Conservation (phyloP, 1,284 basidiomycete species). For the Mycena sp. region DNA sequence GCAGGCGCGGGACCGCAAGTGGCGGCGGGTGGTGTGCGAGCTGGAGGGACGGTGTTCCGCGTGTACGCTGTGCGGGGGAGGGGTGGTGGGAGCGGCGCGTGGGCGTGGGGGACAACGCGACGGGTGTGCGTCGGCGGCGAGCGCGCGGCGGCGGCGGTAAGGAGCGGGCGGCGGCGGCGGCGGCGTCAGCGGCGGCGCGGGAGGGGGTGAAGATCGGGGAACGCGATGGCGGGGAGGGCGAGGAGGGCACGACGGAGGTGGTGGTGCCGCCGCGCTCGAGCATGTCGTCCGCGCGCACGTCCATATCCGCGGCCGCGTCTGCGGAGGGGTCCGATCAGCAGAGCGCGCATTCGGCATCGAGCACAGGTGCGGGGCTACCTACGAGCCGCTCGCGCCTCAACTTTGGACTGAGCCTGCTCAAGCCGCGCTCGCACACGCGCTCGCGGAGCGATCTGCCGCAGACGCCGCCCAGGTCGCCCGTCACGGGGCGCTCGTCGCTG, state of each 20-base stretch:
- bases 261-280: constrained; percentile 20
- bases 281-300: constrained; percentile 21
- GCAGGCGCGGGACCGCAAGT: constrained; percentile 91
- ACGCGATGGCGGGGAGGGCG: constrained; percentile 18
- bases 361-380: constrained; percentile 1
- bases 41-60: constrained; percentile 89
- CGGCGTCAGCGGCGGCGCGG: constrained; percentile 36
- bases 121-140: constrained; percentile 36
- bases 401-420: constrained; percentile 27
- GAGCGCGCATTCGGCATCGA: too few relatives aligned
- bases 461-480: constrained; percentile 29
- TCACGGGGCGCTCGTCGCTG: constrained; percentile 47
- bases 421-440: constrained; percentile 37
- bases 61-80: constrained; percentile 78
- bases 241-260: constrained; percentile 31
- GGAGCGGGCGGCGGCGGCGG: constrained; percentile 32
- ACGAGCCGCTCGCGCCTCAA: constrained; percentile 30
- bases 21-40: constrained; percentile 90
- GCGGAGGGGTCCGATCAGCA: too few relatives aligned
- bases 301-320: constrained; percentile 12
- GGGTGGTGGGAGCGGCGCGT: constrained; percentile 82
- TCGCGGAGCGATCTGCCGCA: constrained; percentile 49
- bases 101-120: constrained; percentile 70
- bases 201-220: constrained; percentile 25
- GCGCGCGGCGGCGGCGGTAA: constrained; percentile 33